Evolutionary conservation across 805 yeast species (phyloP), one percentile per base, ranked within the genome.

Genomic region (Ogataea paraovalis): DNA sequence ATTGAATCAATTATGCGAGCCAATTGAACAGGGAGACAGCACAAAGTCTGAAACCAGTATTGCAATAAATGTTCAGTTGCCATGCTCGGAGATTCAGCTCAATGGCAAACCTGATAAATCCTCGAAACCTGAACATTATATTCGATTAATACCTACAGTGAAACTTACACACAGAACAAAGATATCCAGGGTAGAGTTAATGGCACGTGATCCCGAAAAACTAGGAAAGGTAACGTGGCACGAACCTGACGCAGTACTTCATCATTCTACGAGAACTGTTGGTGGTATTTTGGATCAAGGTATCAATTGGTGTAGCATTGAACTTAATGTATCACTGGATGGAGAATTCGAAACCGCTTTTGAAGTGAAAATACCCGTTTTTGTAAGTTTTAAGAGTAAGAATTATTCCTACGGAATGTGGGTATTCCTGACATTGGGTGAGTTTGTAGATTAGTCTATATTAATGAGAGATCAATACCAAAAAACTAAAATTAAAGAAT

Each of bases 141-240:
- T 64, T 0, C 57, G 58, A 23, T 46, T 54, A 2, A 55, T 67
- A 0, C 71, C 76, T 2, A 64, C 71, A 0, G 43, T 59, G 2
- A 51, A 58, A 30, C 52, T 71, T 4, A 59, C 62, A 0, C 47
- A 51, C 5, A 46, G 46, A 2, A 57, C 71, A 1, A 65, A 59
- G 25, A 12, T 57, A 0, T 55, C 69, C 2, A 53, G 71, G 39
- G 55, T 60, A 1, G 73, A 68, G 49, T 43, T 61, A 19, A 51
- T 65, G 58, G 60, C 54, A 14, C 49, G 72, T 27, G 38, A 53
- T 3, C 47, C 50, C 1, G 51, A 43, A 4, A 10, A 12, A 14
- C 13, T 51, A 20, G 16, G 13, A 7, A 44, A 51, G 25, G 40
- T 50, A 18, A 45, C 47, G 13, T 51, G 49, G 51, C 21, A 30